A percentile compares a stretch with the other conserved stretches of the same genome.
Conservation (phyloP, 192 early-diverging fungal genomes). For the Coemansia sp. region DNA sequence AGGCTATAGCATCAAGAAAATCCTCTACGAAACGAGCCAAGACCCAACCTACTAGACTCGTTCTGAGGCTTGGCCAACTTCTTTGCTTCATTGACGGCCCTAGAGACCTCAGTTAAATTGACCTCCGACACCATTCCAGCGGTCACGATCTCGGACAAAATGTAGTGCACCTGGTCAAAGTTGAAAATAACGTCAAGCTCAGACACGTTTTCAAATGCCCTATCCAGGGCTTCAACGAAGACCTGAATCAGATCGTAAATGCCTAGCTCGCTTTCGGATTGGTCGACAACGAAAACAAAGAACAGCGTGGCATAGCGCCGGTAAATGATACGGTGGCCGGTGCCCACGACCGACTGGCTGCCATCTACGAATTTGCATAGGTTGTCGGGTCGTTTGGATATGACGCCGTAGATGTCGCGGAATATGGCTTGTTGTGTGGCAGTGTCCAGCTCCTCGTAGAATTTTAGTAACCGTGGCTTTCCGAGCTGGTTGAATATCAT, state of each 20-base stretch:
- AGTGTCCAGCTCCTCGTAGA: conserved; percentile 91
- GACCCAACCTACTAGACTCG: conserved; percentile 22
- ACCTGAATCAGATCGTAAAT: conserved; percentile 97
- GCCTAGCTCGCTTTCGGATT: conserved; percentile 94
- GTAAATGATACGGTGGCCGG: conserved; percentile 92
- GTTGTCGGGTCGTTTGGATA: conserved; percentile 83
- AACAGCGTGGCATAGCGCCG: conserved; percentile 97
- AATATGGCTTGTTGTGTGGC: conserved; percentile 82
- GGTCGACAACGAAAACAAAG: conserved; percentile 97
- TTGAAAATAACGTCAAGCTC: conserved; percentile 96
- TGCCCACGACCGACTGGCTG: conserved; percentile 74
- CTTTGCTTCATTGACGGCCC: conserved; percentile 69
- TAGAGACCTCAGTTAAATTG: conserved; percentile 66
- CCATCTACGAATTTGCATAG: conserved; percentile 94
- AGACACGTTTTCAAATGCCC: conserved; percentile 94
- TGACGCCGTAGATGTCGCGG: conserved; percentile 84
- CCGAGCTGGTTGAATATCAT: conserved; percentile 99
- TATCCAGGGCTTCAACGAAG: conserved; percentile 94
- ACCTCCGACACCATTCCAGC: conserved; percentile 80
- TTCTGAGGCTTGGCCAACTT: conserved; percentile 54
- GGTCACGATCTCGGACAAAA: conserved; percentile 84
- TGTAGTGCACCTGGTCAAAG: conserved; percentile 86
- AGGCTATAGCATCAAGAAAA: conserved; percentile 12
- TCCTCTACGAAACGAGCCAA: conserved; percentile 32
- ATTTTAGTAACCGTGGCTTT: conserved; percentile 90